Evolutionary conservation across 1,284 basidiomycete species (phyloP).

Genomic region (Microbotryomycetes sp.): DNA sequence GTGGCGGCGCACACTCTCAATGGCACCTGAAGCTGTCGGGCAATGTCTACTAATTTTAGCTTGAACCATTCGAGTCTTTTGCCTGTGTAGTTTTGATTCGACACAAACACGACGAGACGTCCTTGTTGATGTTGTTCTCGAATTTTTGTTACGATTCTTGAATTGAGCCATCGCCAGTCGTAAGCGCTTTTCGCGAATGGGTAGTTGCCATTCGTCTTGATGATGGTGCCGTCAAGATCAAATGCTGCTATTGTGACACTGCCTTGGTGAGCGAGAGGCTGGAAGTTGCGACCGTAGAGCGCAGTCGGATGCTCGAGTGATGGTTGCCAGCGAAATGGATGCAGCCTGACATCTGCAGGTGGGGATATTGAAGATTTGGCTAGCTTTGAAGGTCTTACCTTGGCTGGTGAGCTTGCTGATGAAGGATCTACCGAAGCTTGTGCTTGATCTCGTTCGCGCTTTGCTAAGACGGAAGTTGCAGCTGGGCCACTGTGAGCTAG

Average conservation of each 20-base stretch:
- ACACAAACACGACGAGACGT: constrained; percentile 31
- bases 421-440: no score
- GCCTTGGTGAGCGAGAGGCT: not conserved
- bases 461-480: no score
- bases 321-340: not conserved
- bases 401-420: no score
- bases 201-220: constrained; percentile 54
- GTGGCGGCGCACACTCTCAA: constrained; percentile 43
- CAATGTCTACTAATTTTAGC: constrained; percentile 44
- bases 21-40: constrained; percentile 56
- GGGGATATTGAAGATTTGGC: no score
- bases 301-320: not conserved
- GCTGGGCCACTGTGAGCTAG: no score
- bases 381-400: no score
- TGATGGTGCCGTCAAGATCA: constrained; percentile 69
- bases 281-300: not conserved
- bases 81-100: constrained; percentile 4
- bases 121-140: no score
- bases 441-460: no score
- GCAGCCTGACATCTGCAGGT: no score
- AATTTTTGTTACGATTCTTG: constrained; percentile 75
- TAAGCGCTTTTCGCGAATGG: constrained; percentile 48
- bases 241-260: not conserved
- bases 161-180: constrained; percentile 61
- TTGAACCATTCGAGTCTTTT: constrained; percentile 1